Conservation (phyloP, 345 rosid species). For the Crucihimalaya himalaica region DNA sequence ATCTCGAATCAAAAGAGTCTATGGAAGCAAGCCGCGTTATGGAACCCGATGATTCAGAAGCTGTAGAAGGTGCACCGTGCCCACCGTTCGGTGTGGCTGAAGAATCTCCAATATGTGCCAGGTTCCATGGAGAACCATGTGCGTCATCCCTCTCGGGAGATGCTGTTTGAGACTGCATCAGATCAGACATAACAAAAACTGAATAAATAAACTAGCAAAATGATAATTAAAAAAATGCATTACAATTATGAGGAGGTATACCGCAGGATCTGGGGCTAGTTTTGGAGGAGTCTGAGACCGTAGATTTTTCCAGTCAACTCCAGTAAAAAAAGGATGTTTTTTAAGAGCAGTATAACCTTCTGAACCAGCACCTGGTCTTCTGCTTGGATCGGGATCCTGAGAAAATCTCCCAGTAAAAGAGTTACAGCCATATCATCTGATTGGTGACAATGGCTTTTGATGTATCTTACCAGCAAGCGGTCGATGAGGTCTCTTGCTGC, state of each 20-base stretch:
- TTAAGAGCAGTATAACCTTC: constrained; percentile 77
- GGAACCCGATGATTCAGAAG: constrained; percentile 62
- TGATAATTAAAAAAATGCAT: not conserved
- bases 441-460: not conserved
- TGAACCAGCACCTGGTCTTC: constrained; percentile 84
- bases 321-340: constrained; percentile 76
- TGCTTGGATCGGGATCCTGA: constrained; percentile 80
- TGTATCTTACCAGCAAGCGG: constrained; percentile 68
- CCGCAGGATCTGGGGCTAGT: constrained; percentile 63
- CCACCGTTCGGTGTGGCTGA: constrained; percentile 56
- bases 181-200: not conserved
- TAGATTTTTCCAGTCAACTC: constrained; percentile 76
- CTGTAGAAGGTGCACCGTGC: constrained; percentile 47
- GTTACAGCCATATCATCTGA: constrained; percentile 16
- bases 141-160: constrained; percentile 59
- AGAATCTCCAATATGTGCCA: constrained; percentile 69
- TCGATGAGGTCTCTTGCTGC: constrained; percentile 90
- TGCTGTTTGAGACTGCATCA: constrained; percentile 47
- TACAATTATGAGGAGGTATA: constrained; percentile 29
- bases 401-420: constrained; percentile 20
- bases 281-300: constrained; percentile 66
- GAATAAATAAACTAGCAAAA: constrained; percentile 5
- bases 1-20: constrained; percentile 92
- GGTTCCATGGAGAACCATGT: constrained; percentile 74
- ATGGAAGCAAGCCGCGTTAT: constrained; percentile 91